Conservation (phyloP, 192 early-diverging fungal genomes). For the Geranomyces variabilis region DNA sequence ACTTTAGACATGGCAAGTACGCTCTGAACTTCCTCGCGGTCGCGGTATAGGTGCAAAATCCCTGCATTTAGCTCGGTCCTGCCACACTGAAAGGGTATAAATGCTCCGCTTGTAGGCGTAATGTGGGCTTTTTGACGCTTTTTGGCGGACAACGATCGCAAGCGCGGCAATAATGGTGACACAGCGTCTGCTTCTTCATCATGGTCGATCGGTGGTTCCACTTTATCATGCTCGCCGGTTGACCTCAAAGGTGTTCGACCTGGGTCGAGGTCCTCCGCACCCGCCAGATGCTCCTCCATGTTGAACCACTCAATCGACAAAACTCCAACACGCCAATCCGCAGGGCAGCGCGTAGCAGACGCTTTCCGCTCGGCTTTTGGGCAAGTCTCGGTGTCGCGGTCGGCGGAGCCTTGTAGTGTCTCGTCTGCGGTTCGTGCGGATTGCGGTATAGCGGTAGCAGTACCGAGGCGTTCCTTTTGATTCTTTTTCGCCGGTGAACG, state of each 20-base stretch:
- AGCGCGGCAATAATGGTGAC: background rate
- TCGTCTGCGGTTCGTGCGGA: background rate
- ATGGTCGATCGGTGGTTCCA: background rate
- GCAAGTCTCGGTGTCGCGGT: background rate
- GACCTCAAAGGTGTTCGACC: background rate
- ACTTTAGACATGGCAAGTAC: conserved; percentile 13
- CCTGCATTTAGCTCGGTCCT: conserved; percentile 56
- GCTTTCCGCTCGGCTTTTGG: background rate
- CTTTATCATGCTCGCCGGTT: background rate
- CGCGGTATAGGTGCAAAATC: conserved; percentile 69
- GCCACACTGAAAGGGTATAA: conserved; percentile 41
- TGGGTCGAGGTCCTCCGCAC: background rate
- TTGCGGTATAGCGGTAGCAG: background rate
- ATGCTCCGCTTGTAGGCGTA: conserved; percentile 36
- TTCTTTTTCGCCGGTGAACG: conserved; percentile 1
- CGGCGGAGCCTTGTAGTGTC: background rate
- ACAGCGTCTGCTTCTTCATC: background rate
- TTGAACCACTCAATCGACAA: conserved; percentile 36
- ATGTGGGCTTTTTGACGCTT: conserved; percentile 27
- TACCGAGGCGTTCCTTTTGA: background rate
- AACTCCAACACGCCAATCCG: conserved; percentile 29
- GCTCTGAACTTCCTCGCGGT: conserved; percentile 45
- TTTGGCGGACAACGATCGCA: background rate
- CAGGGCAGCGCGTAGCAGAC: background rate
- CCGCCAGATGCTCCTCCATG: conserved; percentile 2